A percentile compares a stretch with the other conserved stretches of the same genome.
phyloP scores from a whole-genome alignment of 768 basidiomycete species.

The Lanmaoa rubissima region DNA sequence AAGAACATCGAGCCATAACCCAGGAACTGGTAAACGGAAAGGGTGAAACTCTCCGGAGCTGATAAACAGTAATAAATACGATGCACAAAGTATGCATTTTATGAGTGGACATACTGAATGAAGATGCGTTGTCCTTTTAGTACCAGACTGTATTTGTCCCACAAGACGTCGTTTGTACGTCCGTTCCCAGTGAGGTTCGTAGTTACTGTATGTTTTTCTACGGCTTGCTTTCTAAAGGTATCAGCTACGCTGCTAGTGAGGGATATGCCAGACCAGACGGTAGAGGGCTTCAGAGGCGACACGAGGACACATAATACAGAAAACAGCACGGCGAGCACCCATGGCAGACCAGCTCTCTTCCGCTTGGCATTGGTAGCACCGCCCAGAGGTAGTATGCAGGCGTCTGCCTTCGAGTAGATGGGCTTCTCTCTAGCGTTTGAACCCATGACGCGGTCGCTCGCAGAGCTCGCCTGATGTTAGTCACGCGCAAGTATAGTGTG shows the following conservation, averaged over 20 bases:
- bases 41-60: constrained; percentile 88
- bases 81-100: background rate
- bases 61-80: background rate
- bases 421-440: background rate
- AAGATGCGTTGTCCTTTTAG: constrained; percentile 70
- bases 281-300: constrained; percentile 7
- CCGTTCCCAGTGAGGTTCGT: constrained; percentile 27
- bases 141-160: constrained; percentile 73
- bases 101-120: constrained; percentile 51
- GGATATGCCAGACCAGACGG: background rate
- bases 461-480: background rate
- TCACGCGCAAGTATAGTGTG: background rate
- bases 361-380: background rate
- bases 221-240: background rate
- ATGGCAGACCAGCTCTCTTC: constrained; percentile 8
- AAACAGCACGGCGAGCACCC: constrained; percentile 16
- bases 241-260: background rate
- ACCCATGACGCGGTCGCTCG: constrained; percentile 4
- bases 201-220: constrained; percentile 1
- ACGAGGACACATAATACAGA: constrained; percentile 17
- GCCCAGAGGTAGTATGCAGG: constrained; percentile 1
- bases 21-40: constrained; percentile 76
- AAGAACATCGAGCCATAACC: constrained; percentile 78
- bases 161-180: constrained; percentile 40
- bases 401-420: background rate